Percentiles rank a stretch among this genome's conserved stretches.
phyloP scores from a whole-genome alignment of 352 stramenopile species.

The Halophytophthora batemanensis region DNA sequence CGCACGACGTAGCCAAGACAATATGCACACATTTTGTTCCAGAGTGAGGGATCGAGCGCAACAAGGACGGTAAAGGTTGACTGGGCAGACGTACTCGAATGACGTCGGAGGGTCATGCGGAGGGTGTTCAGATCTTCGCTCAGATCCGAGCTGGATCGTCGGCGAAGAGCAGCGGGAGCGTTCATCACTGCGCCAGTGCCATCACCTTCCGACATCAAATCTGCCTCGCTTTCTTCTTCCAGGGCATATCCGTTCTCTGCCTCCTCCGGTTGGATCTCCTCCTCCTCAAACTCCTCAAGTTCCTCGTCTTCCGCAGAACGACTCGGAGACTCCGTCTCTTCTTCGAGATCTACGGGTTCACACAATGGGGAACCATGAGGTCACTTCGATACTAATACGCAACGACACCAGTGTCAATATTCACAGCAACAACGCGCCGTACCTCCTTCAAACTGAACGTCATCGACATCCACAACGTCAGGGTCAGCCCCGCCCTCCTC shows the following conservation, averaged over 20 bases:
- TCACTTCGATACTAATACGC: not conserved
- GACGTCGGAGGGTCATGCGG: constrained; percentile 45
- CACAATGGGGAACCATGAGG: constrained; percentile 5
- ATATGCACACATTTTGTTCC: not conserved
- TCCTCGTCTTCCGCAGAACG: constrained; percentile 9
- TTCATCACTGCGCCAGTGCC: constrained; percentile 21
- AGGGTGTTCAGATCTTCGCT: constrained; percentile 66
- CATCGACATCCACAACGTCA: constrained; percentile 42
- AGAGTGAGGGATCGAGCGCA: not conserved
- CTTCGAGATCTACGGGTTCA: constrained; percentile 30
- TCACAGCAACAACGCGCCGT: constrained; percentile 21
- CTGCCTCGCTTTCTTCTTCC: constrained; percentile 19
- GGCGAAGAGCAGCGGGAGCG: constrained; percentile 35
- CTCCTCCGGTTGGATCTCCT: constrained; percentile 14
- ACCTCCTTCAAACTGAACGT: constrained; percentile 51
- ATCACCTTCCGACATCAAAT: constrained; percentile 17
- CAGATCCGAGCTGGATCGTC: constrained; percentile 8
- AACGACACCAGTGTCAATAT: not conserved
- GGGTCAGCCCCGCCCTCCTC: constrained; percentile 33
- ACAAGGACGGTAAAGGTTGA: not conserved
- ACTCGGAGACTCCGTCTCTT: constrained; percentile 17
- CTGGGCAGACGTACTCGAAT: constrained; percentile 35
- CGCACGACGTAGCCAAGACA: constrained; percentile 6
- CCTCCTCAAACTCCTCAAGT: constrained; percentile 22
- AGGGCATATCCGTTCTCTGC: constrained; percentile 14